Base-by-base conservation (phyloP, 345 rosid genomes). In the Arabis alpina region DNA sequence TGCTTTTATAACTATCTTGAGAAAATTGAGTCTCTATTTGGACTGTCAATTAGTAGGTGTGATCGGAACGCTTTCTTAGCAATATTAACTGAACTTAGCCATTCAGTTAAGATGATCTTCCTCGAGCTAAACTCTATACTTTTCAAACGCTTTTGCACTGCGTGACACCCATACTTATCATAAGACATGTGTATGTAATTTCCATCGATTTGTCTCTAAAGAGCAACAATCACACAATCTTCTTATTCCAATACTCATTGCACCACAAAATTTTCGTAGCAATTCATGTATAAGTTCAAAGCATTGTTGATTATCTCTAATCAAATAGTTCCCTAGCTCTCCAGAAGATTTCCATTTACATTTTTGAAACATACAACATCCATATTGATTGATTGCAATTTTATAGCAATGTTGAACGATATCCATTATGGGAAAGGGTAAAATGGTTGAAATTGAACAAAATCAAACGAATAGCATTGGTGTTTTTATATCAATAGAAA, bases 231-330 rank as follows among this genome's bases (percentile, higher is more conserved):
- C 10, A 48, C 64, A 1, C 66, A 66, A 9, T 66, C 48, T 68
- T 70, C 68, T 58, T 81, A 37, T 4, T 66, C 79, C 69, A 91
- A 76, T 57, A 87, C 5, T 68, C 77, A 82, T 41, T 91, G 96
- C 54, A 91, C 84, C 41, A 88, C 91, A 53, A 87, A 91, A 66
- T 91, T 91, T 50, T 93, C 93, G 6, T 81, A 88, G 50, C 74
- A 54, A 53, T 88, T 78, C 68, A 80, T 75, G 15, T 87, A 80
- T 41, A 91, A 78, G 23, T 48, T 72, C 50, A 81, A 50, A 23
- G 91, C 88, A 54, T 74, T 67, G 25, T 66, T 55, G 39, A 78
- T 81, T 45, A 87, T 80, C 77, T 2, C 48, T 51, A 51, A 87
- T 70, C 8, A 88, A 71, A 70, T 41, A 65, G 14, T 76, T 75